phyloP scores from a whole-genome alignment of 1,284 basidiomycete genomes.

The Ustilago lituana region DNA sequence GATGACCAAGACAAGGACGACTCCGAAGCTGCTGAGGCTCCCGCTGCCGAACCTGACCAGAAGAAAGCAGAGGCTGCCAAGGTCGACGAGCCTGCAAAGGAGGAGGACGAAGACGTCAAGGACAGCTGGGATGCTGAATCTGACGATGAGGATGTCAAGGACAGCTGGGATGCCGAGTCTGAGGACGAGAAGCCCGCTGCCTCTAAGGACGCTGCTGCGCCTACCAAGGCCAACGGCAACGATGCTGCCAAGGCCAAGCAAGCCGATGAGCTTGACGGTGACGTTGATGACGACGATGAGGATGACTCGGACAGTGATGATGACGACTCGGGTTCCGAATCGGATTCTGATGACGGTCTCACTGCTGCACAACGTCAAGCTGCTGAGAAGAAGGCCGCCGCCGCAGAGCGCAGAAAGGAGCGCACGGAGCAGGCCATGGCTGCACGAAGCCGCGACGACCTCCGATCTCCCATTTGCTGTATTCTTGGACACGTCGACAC shows the following conservation, averaged over 20 bases:
- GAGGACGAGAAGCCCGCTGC: slow-evolving; percentile 70
- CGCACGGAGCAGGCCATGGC: slow-evolving; percentile 87
- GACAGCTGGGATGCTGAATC: slow-evolving; percentile 42
- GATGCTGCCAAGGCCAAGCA: slow-evolving; percentile 18
- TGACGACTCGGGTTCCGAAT: slow-evolving; percentile 70
- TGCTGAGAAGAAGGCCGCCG: slow-evolving; percentile 82
- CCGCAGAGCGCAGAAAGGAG: slow-evolving; percentile 81
- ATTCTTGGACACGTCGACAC: slow-evolving; percentile 99
- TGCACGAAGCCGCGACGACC: slow-evolving; percentile 84
- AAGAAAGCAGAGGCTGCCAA: slow-evolving; percentile 58
- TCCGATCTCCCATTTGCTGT: slow-evolving; percentile 98
- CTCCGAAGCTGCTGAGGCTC: slow-evolving; percentile 6
- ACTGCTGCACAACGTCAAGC: slow-evolving; percentile 72
- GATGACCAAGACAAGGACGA: slow-evolving; percentile 16
- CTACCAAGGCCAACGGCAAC: slow-evolving; percentile 20
- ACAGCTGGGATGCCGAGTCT: slow-evolving; percentile 71
- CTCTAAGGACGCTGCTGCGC: slow-evolving; percentile 24
- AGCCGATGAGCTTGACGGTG: slow-evolving; percentile 15
- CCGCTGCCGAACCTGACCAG: slow-evolving; percentile 47
- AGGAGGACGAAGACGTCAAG: slow-evolving; percentile 55
- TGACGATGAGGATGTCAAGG: slow-evolving; percentile 65
- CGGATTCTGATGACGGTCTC: slow-evolving; percentile 64
- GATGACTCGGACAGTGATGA: slow-evolving; percentile 71
- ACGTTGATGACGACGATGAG: slow-evolving; percentile 56
- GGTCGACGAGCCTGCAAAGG: slow-evolving; percentile 59